Conservation (phyloP, 2,329 filamentous ascomycete species). For the Diaporthe sp. region DNA sequence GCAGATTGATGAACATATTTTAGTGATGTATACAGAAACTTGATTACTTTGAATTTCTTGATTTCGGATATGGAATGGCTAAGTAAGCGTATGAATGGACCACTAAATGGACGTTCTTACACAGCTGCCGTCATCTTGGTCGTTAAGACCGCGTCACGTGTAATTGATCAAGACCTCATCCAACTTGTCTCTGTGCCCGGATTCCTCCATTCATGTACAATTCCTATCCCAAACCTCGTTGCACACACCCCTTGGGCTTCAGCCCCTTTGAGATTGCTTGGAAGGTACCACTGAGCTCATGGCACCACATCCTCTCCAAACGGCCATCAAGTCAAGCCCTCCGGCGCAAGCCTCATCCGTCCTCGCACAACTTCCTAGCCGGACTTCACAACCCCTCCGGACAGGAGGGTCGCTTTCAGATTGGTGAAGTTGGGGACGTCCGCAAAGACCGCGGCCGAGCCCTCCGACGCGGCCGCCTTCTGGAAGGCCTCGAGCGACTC, state of each 20-base stretch:
- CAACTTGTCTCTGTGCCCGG: background rate
- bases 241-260: background rate
- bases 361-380: background rate
- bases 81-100: background rate
- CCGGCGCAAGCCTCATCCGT: background rate
- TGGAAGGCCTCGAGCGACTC: slow-evolving; percentile 47
- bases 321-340: background rate
- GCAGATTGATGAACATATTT: background rate
- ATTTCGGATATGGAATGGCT: background rate
- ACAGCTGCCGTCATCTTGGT: background rate
- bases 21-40: background rate
- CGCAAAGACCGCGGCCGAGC: slow-evolving; percentile 45
- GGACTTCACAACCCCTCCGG: background rate
- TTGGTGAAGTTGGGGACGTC: slow-evolving; percentile 53
- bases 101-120: background rate
- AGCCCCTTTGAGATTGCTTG: background rate
- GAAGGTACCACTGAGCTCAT: background rate
- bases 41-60: no score
- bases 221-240: background rate
- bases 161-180: background rate
- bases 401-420: slow-evolving; percentile 39
- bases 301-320: background rate
- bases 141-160: background rate
- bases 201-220: background rate
- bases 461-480: slow-evolving; percentile 38